Base-by-base conservation (phyloP, 495 filamentous ascomycete species). In the Cercophora scortea region DNA sequence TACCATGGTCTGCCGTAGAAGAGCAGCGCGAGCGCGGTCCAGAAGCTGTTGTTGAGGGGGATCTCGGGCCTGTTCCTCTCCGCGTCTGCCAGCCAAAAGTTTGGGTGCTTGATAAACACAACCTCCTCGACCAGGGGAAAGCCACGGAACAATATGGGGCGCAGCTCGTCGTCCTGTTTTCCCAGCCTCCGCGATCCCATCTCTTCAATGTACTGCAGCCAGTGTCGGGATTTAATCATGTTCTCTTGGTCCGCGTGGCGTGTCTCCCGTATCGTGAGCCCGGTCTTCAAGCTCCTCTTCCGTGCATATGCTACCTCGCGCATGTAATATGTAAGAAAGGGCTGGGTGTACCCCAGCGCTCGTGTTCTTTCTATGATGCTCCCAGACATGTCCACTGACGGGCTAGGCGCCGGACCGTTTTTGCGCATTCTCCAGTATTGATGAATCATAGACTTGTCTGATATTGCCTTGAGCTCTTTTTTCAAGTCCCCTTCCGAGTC, bases 41-140 rank as follows among this genome's bases (percentile, higher is more conserved):
- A 57, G 51, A 58, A 55, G 51, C 62, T 56, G 18, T 62, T 62
- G 39, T 58, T 60, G 9, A 62, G 2, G 3, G 58, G 38, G 0
- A 62, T 32, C 16, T 57, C 57, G 1, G 55, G 8, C 8, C 60
- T n/a, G 18, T 42, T 18, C 55, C 54, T 55, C 48, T 58, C 53
- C 49, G 60, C 3, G 0, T 7, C 17, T 1, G 33, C 0, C 8
- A 12, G 6, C 52, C 52, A 58, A 16, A 32, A n/a, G 16, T 62
- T 62, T 25, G 48, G 50, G 18, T 62, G 59, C 50, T 45, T 57
- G 25, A 62, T 18, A 16, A 62, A 59, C 9, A 52, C 53, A 4
- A 62, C 56, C 11, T 57, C 18, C 40, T 62, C 59, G 7, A 59
- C 42, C 56, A 59, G 52, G 15, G 59, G 59, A 11, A 49, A 49